A percentile compares a stretch with the other conserved stretches of the same genome.
phyloP scores from a whole-genome alignment of 2,329 filamentous ascomycete species.

The Salinomyces thailandicus region DNA sequence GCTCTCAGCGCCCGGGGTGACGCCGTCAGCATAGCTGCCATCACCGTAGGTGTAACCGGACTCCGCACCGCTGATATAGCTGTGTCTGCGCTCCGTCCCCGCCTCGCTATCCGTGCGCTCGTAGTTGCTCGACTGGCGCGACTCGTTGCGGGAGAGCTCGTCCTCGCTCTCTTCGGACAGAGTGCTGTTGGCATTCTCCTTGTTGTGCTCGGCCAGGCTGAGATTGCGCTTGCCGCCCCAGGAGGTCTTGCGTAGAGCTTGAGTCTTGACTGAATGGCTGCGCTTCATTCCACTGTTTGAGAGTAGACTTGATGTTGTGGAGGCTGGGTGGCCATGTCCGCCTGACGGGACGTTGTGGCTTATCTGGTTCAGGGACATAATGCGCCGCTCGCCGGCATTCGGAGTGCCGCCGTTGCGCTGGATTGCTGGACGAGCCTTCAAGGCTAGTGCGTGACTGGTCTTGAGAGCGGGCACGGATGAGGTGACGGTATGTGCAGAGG shows the following conservation, averaged over 20 bases:
- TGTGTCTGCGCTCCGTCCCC: constrained; percentile 21
- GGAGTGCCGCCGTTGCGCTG: constrained; percentile 30
- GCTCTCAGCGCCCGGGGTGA: constrained; percentile 22
- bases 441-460: constrained; percentile 33
- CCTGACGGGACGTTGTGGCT: constrained; percentile 55
- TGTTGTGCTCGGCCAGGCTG: constrained; percentile 25
- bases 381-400: constrained; percentile 50
- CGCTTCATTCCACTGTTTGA: constrained; percentile 23
- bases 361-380: constrained; percentile 85
- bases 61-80: constrained; percentile 16
- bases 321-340: constrained; percentile 20
- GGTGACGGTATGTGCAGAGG: constrained; percentile 33
- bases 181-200: constrained; percentile 33
- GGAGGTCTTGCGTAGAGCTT: constrained; percentile 20
- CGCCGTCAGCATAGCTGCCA: constrained; percentile 18
- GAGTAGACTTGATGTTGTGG: constrained; percentile 16
- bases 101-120: constrained; percentile 18
- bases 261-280: constrained; percentile 28
- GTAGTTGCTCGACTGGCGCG: constrained; percentile 10
- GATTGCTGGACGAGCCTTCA: constrained; percentile 37
- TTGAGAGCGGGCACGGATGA: constrained; percentile 23
- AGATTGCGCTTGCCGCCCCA: constrained; percentile 25
- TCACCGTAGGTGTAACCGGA: constrained; percentile 21
- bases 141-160: constrained; percentile 13
- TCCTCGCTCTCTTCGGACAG: constrained; percentile 31